Base-by-base conservation (phyloP, 2,329 filamentous ascomycete genomes). In the Colletotrichum trifolii region DNA sequence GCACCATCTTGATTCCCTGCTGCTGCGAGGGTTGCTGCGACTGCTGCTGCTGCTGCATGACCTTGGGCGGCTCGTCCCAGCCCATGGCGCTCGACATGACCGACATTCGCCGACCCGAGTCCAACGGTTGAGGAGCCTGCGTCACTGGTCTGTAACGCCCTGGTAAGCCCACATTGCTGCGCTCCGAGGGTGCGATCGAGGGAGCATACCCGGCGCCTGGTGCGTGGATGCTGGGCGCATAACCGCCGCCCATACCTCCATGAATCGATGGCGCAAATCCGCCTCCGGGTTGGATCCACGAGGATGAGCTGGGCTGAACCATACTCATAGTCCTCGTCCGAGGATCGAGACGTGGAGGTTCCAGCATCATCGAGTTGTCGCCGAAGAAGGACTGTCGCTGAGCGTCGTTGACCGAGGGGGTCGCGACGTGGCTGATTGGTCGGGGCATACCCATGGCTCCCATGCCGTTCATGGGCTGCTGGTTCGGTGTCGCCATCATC, bases 151-250 rank as follows among this genome's bases (percentile, higher is more conserved):
- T 88, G 79, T 99, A 99, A 48, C 96, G 89, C 38, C 93, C 90
- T 8, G 96, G 94, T 56, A 97, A 85, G 13, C 96, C 96, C 67
- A 97, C 83, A 75, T 96, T 98, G 83, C 94, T 98, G 67, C 96
- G 91, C 80, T 98, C 96, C 6, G 93, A 97, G 1, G 96, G 96
- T 2, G 96, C 95, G 70, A 99, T 97, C 1, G 95, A 98, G 1
- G 94, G 89, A 1, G 94, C 87, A 77, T 98, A 98, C 8, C 87
- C 89, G 55, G 78, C 77, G 50, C 81, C 86, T 77, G 79, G 82
- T 58, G 77, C 71, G 60, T 76, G 78, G 53, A 86, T 81, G 13
- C 85, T 87, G 6, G 84, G 84, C n/a, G 84, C 78, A 69, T 83
- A 86, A 8, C 79, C 77, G 15, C 75, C 69, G 50, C 61, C 63